Percentiles rank a stretch among this genome's conserved stretches.
Conservation (phyloP, 1,139 yeast genomes). For the Saccharomyces pastorianus region DNA sequence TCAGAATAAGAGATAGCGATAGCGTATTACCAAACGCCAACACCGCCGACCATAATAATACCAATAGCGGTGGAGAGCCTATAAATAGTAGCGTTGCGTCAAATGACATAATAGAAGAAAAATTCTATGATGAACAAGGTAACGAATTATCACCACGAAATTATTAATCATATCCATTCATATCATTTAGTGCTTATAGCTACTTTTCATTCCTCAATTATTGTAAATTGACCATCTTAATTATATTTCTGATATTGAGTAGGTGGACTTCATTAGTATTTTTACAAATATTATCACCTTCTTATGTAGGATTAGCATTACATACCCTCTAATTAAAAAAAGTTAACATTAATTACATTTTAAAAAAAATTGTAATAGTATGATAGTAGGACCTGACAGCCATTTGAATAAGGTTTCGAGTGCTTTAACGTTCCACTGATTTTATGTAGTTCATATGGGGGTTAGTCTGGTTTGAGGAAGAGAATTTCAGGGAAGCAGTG, state of each 20-base stretch:
- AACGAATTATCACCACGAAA: slow-evolving; percentile 24
- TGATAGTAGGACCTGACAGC: background rate
- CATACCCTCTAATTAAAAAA: background rate
- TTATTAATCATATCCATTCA: slow-evolving; percentile 10
- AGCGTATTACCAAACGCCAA: slow-evolving; percentile 7
- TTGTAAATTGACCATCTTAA: background rate
- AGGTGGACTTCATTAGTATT: background rate
- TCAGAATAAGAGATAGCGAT: slow-evolving; percentile 9
- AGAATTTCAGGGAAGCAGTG: too few relatives aligned
- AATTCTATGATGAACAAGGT: slow-evolving; percentile 22
- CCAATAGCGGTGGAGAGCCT: background rate
- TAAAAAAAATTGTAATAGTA: background rate
- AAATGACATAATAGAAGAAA: slow-evolving; percentile 14
- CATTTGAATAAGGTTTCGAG: background rate
- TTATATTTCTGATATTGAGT: background rate
- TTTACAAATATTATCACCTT: background rate
- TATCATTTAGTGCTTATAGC: background rate
- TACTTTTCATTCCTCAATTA: background rate
- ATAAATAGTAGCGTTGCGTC: background rate
- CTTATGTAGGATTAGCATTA: background rate
- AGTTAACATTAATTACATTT: background rate
- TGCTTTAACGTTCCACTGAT: background rate
- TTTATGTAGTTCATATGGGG: too few relatives aligned
- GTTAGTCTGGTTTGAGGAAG: too few relatives aligned
- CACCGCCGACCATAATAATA: slow-evolving; percentile 2